phyloP scores from a whole-genome alignment of 202 grass and related monocot species.

The Digitaria exilis region DNA sequence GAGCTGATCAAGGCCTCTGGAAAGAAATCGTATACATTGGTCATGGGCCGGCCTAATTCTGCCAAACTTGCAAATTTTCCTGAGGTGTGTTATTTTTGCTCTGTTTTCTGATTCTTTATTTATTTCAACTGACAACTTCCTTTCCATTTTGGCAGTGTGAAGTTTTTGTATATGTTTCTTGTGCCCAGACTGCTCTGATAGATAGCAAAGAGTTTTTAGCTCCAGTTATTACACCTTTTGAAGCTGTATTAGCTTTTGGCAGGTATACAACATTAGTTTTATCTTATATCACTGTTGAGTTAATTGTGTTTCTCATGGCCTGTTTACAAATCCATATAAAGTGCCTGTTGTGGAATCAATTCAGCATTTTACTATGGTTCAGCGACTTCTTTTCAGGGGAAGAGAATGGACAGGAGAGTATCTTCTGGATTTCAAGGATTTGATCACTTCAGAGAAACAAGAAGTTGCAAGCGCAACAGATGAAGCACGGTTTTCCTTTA shows the following conservation, averaged over 20 bases:
- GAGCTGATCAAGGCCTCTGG: slow-evolving; percentile 77
- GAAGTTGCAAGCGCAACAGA: slow-evolving; percentile 39
- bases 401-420: slow-evolving; percentile 92
- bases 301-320: background rate
- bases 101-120: slow-evolving; percentile 11
- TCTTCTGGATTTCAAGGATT: slow-evolving; percentile 87
- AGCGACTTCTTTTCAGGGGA: slow-evolving; percentile 52
- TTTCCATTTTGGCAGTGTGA: slow-evolving; percentile 62
- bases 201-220: slow-evolving; percentile 97
- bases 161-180: slow-evolving; percentile 96
- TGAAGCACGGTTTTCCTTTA: slow-evolving; percentile 91
- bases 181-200: slow-evolving; percentile 92
- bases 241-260: slow-evolving; percentile 90
- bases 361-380: background rate
- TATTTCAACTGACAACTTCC: slow-evolving; percentile 1
- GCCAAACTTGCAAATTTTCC: slow-evolving; percentile 96
- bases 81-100: slow-evolving; percentile 60
- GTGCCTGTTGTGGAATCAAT: slow-evolving; percentile 6
- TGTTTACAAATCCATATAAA: background rate
- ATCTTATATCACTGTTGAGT: background rate
- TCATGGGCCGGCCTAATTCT: slow-evolving; percentile 90
- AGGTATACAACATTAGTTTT: slow-evolving; percentile 50
- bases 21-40: slow-evolving; percentile 95
- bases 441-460: slow-evolving; percentile 46
- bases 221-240: slow-evolving; percentile 95